These are phyloP conservation scores for Exophiala bonariae DNA, from an alignment of 2,329 filamentous ascomycete genomes.

Conservation along the genomic window DNA sequence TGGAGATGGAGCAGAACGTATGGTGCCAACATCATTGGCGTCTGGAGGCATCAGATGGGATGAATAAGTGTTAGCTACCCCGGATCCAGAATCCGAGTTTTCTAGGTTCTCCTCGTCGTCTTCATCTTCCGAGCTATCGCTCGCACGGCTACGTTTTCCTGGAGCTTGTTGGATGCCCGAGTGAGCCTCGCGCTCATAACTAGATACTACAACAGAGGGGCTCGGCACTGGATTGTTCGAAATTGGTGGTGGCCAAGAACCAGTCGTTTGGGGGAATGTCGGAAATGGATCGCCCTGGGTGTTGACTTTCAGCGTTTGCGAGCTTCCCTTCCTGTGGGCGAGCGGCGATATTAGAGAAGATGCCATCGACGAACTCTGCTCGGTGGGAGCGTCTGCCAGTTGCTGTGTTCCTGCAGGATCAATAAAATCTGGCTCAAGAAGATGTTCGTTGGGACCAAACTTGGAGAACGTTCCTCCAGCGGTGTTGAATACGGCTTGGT, in stretches of 20 bases:
- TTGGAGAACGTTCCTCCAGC: constrained; percentile 8
- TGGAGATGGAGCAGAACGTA: constrained; percentile 2
- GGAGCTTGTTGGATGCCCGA: constrained; percentile 26
- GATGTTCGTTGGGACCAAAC: constrained; percentile 15
- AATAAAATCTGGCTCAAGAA: constrained; percentile 9
- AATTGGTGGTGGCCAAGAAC: constrained; percentile 6
- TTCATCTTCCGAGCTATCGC: constrained; percentile 35
- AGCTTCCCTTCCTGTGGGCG: constrained; percentile 4
- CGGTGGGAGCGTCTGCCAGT: no score
- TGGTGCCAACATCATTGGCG: constrained; percentile 6
- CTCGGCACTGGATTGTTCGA: constrained; percentile 30
- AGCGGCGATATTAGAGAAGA: constrained; percentile 1
- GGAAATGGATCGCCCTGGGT: constrained; percentile 9
- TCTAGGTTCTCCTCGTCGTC: constrained; percentile 24
- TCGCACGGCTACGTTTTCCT: constrained; percentile 32
- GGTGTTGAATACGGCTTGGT: constrained; percentile 5
- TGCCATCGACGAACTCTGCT: constrained; percentile 2
- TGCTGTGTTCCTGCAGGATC: no score
- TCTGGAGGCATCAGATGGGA: constrained; percentile 24
- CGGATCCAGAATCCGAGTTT: constrained; percentile 12
- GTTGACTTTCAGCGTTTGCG: constrained; percentile 17
- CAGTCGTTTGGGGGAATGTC: constrained; percentile 11
- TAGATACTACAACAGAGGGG: constrained; percentile 47
- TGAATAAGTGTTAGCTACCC: constrained; percentile 5
- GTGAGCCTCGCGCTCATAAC: constrained; percentile 10